These are phyloP conservation scores for Eucalyptus regnans DNA, from an alignment of 345 rosid species.

Conservation along the genomic window DNA sequence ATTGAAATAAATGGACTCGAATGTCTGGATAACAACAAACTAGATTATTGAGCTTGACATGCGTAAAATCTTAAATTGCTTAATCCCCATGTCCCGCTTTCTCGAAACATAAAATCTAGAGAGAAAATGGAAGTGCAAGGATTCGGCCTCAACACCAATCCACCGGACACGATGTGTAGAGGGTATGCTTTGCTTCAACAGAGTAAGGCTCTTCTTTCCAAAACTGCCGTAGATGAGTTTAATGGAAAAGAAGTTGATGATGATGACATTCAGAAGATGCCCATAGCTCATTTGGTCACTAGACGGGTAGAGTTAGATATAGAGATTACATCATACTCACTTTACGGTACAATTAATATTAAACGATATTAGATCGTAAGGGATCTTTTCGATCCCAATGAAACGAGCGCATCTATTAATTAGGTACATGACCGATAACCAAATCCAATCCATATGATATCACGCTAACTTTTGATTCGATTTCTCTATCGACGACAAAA, in stretches of 20 bases:
- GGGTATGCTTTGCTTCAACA: neutral
- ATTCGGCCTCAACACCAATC: neutral
- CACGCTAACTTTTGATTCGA: neutral
- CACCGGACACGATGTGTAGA: neutral
- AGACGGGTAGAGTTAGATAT: neutral
- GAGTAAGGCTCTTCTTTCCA: neutral
- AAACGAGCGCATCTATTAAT: accelerated
- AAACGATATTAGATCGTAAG: neutral
- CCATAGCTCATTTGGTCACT: neutral
- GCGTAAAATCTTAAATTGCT: neutral
- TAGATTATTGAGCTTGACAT: neutral
- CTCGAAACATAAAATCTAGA: neutral
- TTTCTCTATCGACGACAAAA: accelerated
- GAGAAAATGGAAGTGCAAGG: neutral
- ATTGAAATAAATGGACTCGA: neutral
- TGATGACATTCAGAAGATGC: neutral
- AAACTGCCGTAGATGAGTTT: neutral
- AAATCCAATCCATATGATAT: accelerated
- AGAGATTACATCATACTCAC: too few relatives aligned
- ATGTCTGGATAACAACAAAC: accelerated
- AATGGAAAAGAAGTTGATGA: neutral
- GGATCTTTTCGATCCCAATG: neutral
- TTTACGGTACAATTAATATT: neutral
- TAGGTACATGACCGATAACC: neutral
- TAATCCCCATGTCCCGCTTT: neutral